Base-by-base conservation (phyloP, 352 stramenopile species). In the Globisporangium spinosum region DNA sequence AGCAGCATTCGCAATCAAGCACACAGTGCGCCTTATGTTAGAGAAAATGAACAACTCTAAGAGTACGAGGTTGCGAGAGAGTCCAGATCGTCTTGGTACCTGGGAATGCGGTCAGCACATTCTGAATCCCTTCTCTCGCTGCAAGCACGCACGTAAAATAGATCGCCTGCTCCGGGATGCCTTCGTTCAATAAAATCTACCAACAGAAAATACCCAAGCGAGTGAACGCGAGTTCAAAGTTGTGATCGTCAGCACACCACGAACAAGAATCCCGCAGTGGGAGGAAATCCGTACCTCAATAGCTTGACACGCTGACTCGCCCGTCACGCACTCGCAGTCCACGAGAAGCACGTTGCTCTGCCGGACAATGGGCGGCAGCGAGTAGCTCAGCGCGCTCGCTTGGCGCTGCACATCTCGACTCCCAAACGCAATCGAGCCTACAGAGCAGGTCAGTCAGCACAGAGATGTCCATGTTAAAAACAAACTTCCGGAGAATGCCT, bases 281-380 rank as follows among this genome's bases (percentile, higher is more conserved):
- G 54, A 65, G 17, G 22, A 53, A 27, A 13, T 6, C 6, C 13
- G 27, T 54, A 70, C 64, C 15, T 60, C 34, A 17, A 70, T 70
- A 3, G 64, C 64, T 59, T 64, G 64, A 29, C 49, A 63, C 12
- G 45, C 64, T 12, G 64, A 59, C 7, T 29, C 23, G 23, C 56
- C 64, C n/a, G 64, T 70, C 13, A 70, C 45, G 34, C 64, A 70
- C 25, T 70, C 64, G 15, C 27, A 60, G 13, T 70, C 64, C 32
- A 35, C 22, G 12, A 70, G 64, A n/a, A 70, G 5, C 27, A 70
- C 56, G 57, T 70, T 64, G 23, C 9, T 61, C 1, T 29, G 12
- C 2, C 25, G 56, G 2, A 61, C 3, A 35, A 32, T 58, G 5
- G 45, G 23, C 7, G 64, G 64, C 1, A 70, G 43, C 8, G 57